phyloP scores from a whole-genome alignment of 768 basidiomycete genomes.

The Podaxis sp. region DNA sequence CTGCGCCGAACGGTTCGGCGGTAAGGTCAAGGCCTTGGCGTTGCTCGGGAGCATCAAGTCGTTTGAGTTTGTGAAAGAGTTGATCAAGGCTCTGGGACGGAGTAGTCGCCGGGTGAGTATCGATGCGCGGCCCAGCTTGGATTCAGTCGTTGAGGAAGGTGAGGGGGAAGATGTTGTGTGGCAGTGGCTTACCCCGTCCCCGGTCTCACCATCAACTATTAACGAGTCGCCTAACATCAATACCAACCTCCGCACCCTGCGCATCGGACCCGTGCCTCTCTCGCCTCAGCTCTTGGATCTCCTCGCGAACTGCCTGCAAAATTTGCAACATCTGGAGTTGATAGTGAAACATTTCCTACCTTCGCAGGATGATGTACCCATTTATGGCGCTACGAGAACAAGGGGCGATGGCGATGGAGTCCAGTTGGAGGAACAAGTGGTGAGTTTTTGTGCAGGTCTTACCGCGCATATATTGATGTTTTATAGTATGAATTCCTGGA shows the following conservation, averaged over 20 bases:
- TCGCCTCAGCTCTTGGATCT: constrained; percentile 44
- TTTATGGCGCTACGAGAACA: neutral
- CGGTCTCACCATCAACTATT: neutral
- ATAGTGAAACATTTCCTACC: constrained; percentile 40
- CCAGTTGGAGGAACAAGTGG: constrained; percentile 12
- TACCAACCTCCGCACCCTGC: constrained; percentile 29
- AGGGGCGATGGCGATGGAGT: constrained; percentile 8
- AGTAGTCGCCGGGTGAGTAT: neutral
- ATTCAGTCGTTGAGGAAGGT: neutral
- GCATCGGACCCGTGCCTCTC: constrained; percentile 40
- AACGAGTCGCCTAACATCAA: neutral
- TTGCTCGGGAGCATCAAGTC: constrained; percentile 6
- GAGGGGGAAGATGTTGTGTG: constrained; percentile 1
- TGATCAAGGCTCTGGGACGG: constrained; percentile 1
- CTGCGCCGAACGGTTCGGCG: constrained; percentile 27
- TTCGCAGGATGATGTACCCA: constrained; percentile 15
- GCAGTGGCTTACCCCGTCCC: constrained; percentile 10
- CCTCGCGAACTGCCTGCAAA: constrained; percentile 36
- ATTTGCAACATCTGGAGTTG: constrained; percentile 35
- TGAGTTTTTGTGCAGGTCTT: neutral
- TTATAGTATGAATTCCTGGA: constrained; percentile 12
- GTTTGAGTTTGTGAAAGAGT: constrained; percentile 13
- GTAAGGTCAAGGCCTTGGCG: neutral
- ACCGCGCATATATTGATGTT: neutral
- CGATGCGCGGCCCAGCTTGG: no score